Evolutionary conservation across 345 rosid genomes (phyloP).

Genomic region (Murraya koenigii): DNA sequence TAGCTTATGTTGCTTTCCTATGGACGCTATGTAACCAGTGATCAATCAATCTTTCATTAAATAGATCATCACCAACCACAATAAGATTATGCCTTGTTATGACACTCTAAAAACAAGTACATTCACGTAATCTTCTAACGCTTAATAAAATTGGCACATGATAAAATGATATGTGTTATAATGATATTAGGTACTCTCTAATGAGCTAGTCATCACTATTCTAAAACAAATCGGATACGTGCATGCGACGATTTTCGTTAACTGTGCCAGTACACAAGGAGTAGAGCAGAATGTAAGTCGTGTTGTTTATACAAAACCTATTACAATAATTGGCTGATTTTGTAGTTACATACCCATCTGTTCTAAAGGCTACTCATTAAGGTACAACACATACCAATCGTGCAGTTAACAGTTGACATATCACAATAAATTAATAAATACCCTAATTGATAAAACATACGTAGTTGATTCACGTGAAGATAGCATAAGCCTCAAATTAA

Average conservation of each 20-base stretch:
- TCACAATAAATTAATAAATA: not conserved
- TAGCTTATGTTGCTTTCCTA: too few species aligned
- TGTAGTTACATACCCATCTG: not conserved
- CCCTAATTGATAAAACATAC: not conserved
- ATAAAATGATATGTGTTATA: too few species aligned
- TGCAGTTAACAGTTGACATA: not conserved
- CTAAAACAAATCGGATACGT: too few species aligned
- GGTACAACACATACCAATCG: not conserved
- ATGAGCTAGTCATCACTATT: too few species aligned
- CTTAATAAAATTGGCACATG: too few species aligned
- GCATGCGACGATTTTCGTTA: too few species aligned
- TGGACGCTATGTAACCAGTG: not conserved
- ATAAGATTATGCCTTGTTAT: too few species aligned
- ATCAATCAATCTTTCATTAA: not conserved
- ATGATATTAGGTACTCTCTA: too few species aligned
- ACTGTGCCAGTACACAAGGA: too few species aligned
- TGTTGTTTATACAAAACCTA: too few species aligned
- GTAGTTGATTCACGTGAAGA: constrained; percentile 1
- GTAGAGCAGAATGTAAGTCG: too few species aligned
- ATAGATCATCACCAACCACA: too few species aligned
- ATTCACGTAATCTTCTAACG: not conserved
- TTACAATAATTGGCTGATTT: not conserved
- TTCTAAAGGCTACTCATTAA: not conserved
- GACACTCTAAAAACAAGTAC: not conserved
- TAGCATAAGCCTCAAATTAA: not conserved